Evolutionary conservation across 805 yeast species (phyloP), one percentile per base, ranked within the genome.

Genomic region (Sungouiozyma ichnusensis): DNA sequence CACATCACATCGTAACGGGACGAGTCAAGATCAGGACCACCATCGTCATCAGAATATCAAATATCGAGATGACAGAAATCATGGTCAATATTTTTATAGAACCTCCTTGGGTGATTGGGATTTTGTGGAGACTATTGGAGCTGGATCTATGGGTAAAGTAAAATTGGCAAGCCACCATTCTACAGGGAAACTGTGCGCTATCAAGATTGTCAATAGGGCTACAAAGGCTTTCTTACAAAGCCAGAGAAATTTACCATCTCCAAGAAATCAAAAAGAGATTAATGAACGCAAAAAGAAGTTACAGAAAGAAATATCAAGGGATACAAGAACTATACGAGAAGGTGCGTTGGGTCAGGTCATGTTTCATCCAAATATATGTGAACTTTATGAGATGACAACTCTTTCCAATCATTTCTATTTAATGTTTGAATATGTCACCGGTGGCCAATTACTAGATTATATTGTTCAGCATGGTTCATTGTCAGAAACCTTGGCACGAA

Each of bases 141-240:
- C 97, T 2, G 98, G 99, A 3, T 86, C 96, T 0, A 92, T 92
- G 98, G 99, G 99, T 45, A 94, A 92, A 62, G 99, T 92, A 38
- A 92, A 92, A 65, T 69, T 92, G 33, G 97, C 97, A 2, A 80
- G 77, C 53, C 94, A 90, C 65, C 76, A 84, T 51, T 64, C 77
- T 33, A 86, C 96, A 1, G 77, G 74, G 46, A 90, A 85, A 52
- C 72, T 85, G 13, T 92, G 97, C 65, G 94, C 94, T 1, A 90
- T 90, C 27, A 90, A 90, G 60, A 88, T 90, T 42, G 94, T 90
- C 31, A 94, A 95, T 20, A 71, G 95, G 51, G 96, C 97, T 5
- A 83, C 87, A 4, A 81, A 78, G 51, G 67, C 82, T n/a, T 84
- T 81, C 64, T 78, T 79, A 50, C 69, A 87, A 48, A 81, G 79